Evolutionary conservation across 257 asterid species (phyloP), one percentile per base, ranked within the genome.

Genomic region (Thymus quinquecostatus): DNA sequence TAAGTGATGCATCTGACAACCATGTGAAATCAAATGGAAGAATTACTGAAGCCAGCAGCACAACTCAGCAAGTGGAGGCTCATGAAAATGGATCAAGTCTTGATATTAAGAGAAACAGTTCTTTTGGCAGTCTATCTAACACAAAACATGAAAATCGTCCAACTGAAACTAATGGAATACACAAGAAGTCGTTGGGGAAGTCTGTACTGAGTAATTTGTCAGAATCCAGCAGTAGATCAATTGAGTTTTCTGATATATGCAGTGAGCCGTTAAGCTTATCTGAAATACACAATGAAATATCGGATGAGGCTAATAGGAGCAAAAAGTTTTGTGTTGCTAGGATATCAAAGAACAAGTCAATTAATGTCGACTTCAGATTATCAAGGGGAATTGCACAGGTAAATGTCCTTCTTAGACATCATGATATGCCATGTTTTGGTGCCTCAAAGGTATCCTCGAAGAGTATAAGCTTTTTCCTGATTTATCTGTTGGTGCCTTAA

Each of bases 341-440:
- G 86, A 77, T 88, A 71, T 82, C 92, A 61, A 89, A 89, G 86
- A 88, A 87, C 84, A 91, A 85, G 75, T 91, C 99, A 32, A 89
- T 91, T 79, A 94, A 87, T 79, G 91, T 94, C 71, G 99, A 94
- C 81, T 89, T 94, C 77, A 89, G 99, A 83, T 82, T 94, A 74
- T 91, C 99, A 60, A 88, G 97, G 87, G 99, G 97, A 80, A 91
- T 94, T 65, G 92, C 97, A 47, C 96, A 92, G 97, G 99, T 94
- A 81, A 63, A 43, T 34, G 70, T 83, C 70, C 73, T 54, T 48
- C 14, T 38, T 64, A 73, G 60, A 47, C 56, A 49, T 69, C 58
- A 47, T 74, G 77, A 32, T 62, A 41, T 14, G 62, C 29, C 38
- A 53, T 43, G 40, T 10, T 57, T 48, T 60, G 63, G 75, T 68